Percentiles rank a stretch among this genome's conserved stretches.
Conservation (phyloP, 2,329 filamentous ascomycete species). For the Stachybotrys elegans region DNA sequence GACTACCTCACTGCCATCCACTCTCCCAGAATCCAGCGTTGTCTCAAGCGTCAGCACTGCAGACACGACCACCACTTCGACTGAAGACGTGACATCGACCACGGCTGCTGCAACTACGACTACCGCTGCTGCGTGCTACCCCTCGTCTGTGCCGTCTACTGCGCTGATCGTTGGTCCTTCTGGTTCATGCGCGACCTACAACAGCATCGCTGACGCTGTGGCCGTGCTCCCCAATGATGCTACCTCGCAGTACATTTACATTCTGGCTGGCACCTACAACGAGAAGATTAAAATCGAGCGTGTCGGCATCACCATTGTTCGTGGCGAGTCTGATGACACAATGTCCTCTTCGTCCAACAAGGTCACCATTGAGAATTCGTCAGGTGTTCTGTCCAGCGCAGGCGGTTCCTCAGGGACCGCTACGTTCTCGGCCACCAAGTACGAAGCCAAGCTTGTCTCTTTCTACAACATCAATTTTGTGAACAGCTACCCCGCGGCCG, state of each 20-base stretch:
- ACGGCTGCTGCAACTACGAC: no score
- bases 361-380: slow-evolving; percentile 40
- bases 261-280: slow-evolving; percentile 39
- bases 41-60: no score
- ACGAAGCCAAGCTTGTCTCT: slow-evolving; percentile 19
- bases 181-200: slow-evolving; percentile 35
- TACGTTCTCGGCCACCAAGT: slow-evolving; percentile 20
- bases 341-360: slow-evolving; percentile 46
- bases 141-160: slow-evolving; percentile 15
- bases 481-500: slow-evolving; percentile 10
- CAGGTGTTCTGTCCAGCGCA: slow-evolving; percentile 10
- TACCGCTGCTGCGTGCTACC: no score
- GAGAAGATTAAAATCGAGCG: slow-evolving; percentile 33
- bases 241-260: slow-evolving; percentile 34
- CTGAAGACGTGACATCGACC: no score
- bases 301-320: slow-evolving; percentile 34
- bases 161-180: slow-evolving; percentile 34
- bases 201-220: slow-evolving; percentile 33
- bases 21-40: no score
- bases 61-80: no score
- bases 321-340: slow-evolving; percentile 39
- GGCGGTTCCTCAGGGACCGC: slow-evolving; percentile 13
- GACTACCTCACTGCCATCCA: no score
- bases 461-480: slow-evolving; percentile 26
- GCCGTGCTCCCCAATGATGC: slow-evolving; percentile 20